Conservation (phyloP, 345 rosid species). For the Eutrema japonicum region DNA sequence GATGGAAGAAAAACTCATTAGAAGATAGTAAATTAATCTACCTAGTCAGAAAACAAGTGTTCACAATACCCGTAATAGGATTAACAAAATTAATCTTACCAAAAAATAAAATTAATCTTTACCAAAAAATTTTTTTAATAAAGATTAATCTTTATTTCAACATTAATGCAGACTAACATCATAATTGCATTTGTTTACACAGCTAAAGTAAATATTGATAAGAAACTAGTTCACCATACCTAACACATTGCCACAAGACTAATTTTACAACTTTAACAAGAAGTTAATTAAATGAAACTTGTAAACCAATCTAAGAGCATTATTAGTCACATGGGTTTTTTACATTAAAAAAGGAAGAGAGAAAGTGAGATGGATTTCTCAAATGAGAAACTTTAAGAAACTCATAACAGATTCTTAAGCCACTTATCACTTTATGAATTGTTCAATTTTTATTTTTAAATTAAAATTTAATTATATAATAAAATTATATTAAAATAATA, state of each 20-base stretch:
- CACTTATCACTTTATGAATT: no score
- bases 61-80: conserved; percentile 3
- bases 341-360: no score
- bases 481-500: no score
- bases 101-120: no score
- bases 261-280: conserved; percentile 12
- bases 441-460: no score
- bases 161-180: conserved; percentile 4
- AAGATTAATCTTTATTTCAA: background rate
- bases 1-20: background rate
- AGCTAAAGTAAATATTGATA: background rate
- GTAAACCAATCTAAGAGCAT: no score
- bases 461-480: no score
- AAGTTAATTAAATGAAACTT: background rate
- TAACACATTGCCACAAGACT: conserved; percentile 22
- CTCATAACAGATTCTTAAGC: no score
- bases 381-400: no score
- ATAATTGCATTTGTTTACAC: conserved; percentile 17
- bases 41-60: background rate
- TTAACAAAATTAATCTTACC: background rate
- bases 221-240: conserved; percentile 15
- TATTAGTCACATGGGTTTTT: no score
- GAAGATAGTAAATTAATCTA: background rate
- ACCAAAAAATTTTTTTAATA: no score
- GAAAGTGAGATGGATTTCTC: no score